Base-by-base conservation (phyloP, 2,329 filamentous ascomycete genomes). In the Aspergillus alliaceus region DNA sequence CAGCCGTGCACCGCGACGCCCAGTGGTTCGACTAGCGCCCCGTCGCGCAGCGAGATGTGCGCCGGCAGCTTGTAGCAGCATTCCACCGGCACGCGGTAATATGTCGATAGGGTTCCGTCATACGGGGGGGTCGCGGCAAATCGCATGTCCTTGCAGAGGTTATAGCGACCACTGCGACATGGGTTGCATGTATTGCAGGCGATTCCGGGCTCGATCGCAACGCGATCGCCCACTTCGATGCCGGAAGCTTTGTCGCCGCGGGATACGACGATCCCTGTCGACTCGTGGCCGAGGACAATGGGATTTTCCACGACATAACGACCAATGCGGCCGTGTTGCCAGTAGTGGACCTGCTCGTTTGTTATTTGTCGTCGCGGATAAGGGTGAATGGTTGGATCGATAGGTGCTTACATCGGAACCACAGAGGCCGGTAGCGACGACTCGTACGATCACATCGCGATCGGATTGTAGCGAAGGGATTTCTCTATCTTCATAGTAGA, bases 111-210 rank as follows among this genome's bases (percentile, higher is more conserved):
- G 0, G 93, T 96, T 48, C 92, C 92, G 73, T 96, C 87, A 72
- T 87, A 86, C 1, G 93, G 93, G 9, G 93, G 93, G 11, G 92
- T 96, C 0, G 93, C 92, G 37, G 93, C 92, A 70, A 97, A 97
- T 24, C 78, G 78, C 90, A 97, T 96, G 35, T 88, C 82, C 1
- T 84, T 81, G 77, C 93, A 97, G 25, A 96, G 85, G 73, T 96
- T 96, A 80, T 96, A 96, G 63, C 85, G 82, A 52, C 92, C 92
- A 46, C 83, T 80, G 63, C 90, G 87, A 78, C 92, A 96, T 63
- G 84, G 78, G 39, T 75, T 70, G 80, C 92, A 96, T 62, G 84
- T 83, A 34, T 85, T 82, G 72, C 88, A 91, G 1, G 87, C 85
- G 44, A 88, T 78, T 56, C 88, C 88, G 29, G 89, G 87, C 75